Percentiles rank a stretch among this genome's conserved stretches.
Conservation (phyloP, 495 filamentous ascomycete species). For the Evernia prunastri region DNA sequence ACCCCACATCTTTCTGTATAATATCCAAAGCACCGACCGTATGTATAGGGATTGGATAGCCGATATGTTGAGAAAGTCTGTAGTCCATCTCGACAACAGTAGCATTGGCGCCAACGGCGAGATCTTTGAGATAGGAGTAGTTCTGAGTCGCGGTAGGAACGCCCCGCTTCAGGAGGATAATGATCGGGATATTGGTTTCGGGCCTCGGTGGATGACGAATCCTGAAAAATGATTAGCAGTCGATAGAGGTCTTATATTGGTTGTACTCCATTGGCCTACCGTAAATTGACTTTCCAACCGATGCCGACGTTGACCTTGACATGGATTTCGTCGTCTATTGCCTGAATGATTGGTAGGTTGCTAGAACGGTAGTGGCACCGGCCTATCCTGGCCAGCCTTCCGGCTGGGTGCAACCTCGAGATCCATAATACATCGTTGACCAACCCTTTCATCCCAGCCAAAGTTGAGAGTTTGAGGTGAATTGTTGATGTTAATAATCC, state of each 20-base stretch:
- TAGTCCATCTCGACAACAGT: conserved; percentile 36
- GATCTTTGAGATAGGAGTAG: conserved; percentile 12
- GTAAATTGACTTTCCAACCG: background rate
- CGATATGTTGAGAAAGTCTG: conserved; percentile 24
- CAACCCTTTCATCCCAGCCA: background rate
- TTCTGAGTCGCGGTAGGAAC: conserved; percentile 5
- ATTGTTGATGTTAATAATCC: too few relatives aligned
- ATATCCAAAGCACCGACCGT: conserved; percentile 21
- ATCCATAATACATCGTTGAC: background rate
- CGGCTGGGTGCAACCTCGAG: background rate
- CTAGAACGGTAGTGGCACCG: background rate
- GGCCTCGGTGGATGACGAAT: conserved; percentile 22
- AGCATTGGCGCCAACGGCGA: conserved; percentile 26
- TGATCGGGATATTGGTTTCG: conserved; percentile 22
- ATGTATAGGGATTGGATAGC: conserved; percentile 38
- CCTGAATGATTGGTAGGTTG: background rate
- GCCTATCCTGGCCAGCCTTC: background rate
- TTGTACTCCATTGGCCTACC: background rate
- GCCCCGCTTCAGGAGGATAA: conserved; percentile 34
- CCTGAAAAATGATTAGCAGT: conserved; percentile 9
- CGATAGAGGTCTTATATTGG: background rate
- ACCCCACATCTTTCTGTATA: background rate
- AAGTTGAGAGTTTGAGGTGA: background rate
- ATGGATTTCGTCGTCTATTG: background rate
- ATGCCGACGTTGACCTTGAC: conserved; percentile 2